phyloP scores from a whole-genome alignment of 2,329 filamentous ascomycete genomes.

The Fusarium fracticaudum region DNA sequence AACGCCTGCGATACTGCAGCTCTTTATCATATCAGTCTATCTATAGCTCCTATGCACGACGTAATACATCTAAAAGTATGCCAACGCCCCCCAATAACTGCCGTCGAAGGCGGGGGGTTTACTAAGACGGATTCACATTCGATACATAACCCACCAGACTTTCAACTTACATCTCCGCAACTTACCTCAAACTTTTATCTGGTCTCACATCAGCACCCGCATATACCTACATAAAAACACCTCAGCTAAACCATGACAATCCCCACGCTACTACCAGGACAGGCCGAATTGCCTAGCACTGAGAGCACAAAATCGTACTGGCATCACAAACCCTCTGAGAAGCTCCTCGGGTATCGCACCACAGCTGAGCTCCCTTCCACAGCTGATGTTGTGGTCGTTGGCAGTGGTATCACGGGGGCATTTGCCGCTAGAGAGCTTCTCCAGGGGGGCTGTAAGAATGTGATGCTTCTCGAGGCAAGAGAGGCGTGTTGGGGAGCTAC shows the following conservation, averaged over 20 bases:
- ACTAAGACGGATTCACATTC: neutral
- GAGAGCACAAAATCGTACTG: slow-evolving; percentile 76
- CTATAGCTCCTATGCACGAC: neutral
- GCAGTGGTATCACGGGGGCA: slow-evolving; percentile 80
- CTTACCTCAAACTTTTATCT: neutral
- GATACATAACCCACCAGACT: neutral
- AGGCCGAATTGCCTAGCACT: slow-evolving; percentile 67
- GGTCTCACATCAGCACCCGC: neutral
- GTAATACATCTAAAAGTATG: neutral
- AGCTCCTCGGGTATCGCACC: slow-evolving; percentile 73
- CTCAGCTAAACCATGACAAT: slow-evolving; percentile 44
- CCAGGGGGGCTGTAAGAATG: slow-evolving; percentile 56
- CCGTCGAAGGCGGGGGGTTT: slow-evolving; percentile 16
- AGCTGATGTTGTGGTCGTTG: slow-evolving; percentile 77
- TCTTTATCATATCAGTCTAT: slow-evolving; percentile 3
- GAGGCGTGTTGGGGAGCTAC: slow-evolving; percentile 88
- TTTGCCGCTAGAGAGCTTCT: slow-evolving; percentile 74
- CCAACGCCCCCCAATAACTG: neutral
- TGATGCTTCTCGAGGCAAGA: slow-evolving; percentile 80
- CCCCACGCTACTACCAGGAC: slow-evolving; percentile 45
- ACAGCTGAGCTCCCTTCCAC: slow-evolving; percentile 69
- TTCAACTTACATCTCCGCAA: neutral
- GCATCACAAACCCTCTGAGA: slow-evolving; percentile 73
- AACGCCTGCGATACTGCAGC: neutral
- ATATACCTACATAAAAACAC: neutral